Evolutionary conservation across 805 yeast genomes (phyloP).

Genomic region (Candida adriatica): DNA sequence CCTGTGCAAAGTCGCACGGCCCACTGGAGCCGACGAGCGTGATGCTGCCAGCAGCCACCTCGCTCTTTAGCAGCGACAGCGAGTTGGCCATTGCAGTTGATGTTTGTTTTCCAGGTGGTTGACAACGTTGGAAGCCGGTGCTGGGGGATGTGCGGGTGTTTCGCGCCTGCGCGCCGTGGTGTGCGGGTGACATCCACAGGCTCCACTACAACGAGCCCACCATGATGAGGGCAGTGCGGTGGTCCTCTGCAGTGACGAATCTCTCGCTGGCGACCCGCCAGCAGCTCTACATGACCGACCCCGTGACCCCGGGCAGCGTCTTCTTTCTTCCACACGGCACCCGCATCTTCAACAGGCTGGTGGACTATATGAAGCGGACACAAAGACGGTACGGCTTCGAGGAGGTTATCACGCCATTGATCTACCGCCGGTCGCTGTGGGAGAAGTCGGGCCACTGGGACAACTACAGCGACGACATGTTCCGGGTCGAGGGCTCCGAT

Average conservation of each 20-base stretch:
- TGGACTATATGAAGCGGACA: constrained; percentile 79
- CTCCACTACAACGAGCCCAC: background rate
- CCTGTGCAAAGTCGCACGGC: constrained; percentile 29
- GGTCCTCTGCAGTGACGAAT: constrained; percentile 19
- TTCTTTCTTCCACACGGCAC: constrained; percentile 94
- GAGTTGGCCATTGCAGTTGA: constrained; percentile 10
- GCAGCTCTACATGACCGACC: constrained; percentile 70
- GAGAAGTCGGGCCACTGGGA: constrained; percentile 94
- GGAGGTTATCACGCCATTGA: constrained; percentile 89
- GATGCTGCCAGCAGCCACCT: too few species aligned
- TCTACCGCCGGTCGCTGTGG: constrained; percentile 80
- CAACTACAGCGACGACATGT: constrained; percentile 92
- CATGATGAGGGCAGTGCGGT: too few species aligned
- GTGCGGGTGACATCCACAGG: constrained; percentile 3
- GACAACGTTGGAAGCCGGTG: background rate
- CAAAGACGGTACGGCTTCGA: constrained; percentile 77
- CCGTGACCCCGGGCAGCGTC: constrained; percentile 82
- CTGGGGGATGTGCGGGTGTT: background rate
- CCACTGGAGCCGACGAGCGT: too few species aligned
- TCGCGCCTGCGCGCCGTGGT: background rate
- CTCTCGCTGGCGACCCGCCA: constrained; percentile 40
- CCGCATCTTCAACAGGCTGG: constrained; percentile 69
- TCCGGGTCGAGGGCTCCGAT: constrained; percentile 61
- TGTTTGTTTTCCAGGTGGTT: background rate
- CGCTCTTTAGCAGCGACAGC: constrained; percentile 21